A percentile compares a stretch with the other conserved stretches of the same genome.
Conservation (phyloP, 169 alveolate species). For the Blepharisma undulans region DNA sequence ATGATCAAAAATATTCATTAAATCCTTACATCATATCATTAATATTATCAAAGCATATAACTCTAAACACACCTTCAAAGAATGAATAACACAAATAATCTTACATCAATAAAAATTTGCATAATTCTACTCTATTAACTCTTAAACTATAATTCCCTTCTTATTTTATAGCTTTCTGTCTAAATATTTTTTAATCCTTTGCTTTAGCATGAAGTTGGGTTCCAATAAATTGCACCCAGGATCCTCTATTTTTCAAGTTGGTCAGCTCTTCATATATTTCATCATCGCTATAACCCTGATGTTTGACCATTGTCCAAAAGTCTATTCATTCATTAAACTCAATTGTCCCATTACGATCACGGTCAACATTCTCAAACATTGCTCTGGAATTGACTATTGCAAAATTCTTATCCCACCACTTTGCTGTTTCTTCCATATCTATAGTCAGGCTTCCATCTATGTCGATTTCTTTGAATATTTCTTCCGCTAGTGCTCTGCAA, state of each 20-base stretch:
- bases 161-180: not conserved
- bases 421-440: constrained; percentile 52
- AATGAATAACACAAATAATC: not conserved
- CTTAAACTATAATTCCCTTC: not conserved
- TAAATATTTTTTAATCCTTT: not conserved
- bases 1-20: not conserved
- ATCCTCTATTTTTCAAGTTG: constrained; percentile 45
- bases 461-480: constrained; percentile 48
- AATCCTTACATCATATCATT: not conserved
- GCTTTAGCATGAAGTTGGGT: not conserved
- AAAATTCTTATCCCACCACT: constrained; percentile 51
- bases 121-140: not conserved
- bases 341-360: constrained; percentile 44
- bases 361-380: constrained; percentile 52
- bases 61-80: not conserved
- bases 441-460: constrained; percentile 43
- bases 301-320: constrained; percentile 49
- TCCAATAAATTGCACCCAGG: constrained; percentile 49
- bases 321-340: constrained; percentile 55
- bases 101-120: not conserved
- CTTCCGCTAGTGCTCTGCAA: constrained; percentile 17
- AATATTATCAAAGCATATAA: not conserved
- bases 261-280: constrained; percentile 45
- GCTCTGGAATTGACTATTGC: constrained; percentile 45
- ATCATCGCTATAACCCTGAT: constrained; percentile 45